Conservation (phyloP, 768 basidiomycete genomes). For the Lyophyllum atratum region DNA sequence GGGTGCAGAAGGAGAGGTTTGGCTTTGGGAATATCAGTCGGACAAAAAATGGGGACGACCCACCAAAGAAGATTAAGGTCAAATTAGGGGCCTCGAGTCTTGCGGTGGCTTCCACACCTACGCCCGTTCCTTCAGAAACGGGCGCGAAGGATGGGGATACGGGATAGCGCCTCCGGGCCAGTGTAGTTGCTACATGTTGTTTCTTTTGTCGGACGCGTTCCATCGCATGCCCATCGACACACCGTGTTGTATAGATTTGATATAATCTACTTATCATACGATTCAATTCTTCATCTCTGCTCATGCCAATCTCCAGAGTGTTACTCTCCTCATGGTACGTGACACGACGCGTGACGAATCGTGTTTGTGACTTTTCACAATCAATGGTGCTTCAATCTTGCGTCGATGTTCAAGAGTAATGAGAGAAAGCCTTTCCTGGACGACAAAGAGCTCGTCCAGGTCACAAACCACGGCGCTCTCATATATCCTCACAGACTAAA, state of each 20-base stretch:
- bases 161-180: constrained; percentile 43
- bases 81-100: constrained; percentile 58
- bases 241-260: constrained; percentile 11
- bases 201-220: constrained; percentile 2
- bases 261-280: constrained; percentile 6
- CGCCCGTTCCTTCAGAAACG: constrained; percentile 57
- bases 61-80: constrained; percentile 75
- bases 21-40: constrained; percentile 27
- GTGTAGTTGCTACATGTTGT: constrained; percentile 9
- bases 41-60: constrained; percentile 51
- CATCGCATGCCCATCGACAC: constrained; percentile 2
- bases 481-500: constrained; percentile 73
- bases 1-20: constrained; percentile 42
- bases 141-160: constrained; percentile 76
- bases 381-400: neutral
- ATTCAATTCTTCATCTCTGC: neutral
- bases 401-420: constrained; percentile 38
- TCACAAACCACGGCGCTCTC: constrained; percentile 32
- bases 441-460: constrained; percentile 24
- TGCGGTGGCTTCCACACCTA: constrained; percentile 37
- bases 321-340: neutral
- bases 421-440: constrained; percentile 24
- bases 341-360: constrained; percentile 21
- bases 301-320: neutral
- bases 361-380: constrained; percentile 19